These are phyloP conservation scores for Periconia sp. DNA, from an alignment of 2,329 filamentous ascomycete genomes.

Conservation along the genomic window DNA sequence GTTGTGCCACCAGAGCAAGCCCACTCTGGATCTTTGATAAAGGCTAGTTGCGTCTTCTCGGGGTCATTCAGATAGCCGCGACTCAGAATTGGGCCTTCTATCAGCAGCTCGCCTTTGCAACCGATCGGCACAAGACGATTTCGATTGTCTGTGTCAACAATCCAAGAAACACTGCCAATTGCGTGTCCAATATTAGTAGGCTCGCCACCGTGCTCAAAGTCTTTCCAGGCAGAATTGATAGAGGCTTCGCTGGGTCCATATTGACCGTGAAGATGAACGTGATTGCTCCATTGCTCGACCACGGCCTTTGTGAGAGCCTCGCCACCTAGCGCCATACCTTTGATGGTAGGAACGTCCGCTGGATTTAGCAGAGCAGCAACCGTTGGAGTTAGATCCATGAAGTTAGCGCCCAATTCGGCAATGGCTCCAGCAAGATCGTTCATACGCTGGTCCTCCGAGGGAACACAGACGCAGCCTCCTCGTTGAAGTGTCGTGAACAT, in stretches of 20 bases:
- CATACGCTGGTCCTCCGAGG: conserved; percentile 61
- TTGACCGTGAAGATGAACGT: conserved; percentile 32
- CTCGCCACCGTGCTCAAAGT: conserved; percentile 37
- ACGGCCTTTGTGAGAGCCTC: conserved; percentile 48
- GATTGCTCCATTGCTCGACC: conserved; percentile 32
- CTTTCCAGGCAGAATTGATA: conserved; percentile 39
- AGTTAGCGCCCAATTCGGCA: conserved; percentile 32
- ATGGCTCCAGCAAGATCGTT: conserved; percentile 57
- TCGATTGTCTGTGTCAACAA: conserved; percentile 39
- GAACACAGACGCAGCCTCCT: conserved; percentile 61
- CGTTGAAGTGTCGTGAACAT: conserved; percentile 61
- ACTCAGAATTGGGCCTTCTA: conserved; percentile 43
- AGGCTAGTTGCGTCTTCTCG: conserved; percentile 36
- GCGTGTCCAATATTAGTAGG: conserved; percentile 41
- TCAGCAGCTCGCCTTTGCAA: conserved; percentile 40
- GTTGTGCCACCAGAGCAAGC: conserved; percentile 15
- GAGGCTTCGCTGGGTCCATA: conserved; percentile 42
- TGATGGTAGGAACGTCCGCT: conserved; percentile 52
- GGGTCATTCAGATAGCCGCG: conserved; percentile 42
- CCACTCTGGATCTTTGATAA: conserved; percentile 39
- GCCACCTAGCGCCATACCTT: conserved; percentile 51
- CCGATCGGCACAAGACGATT: conserved; percentile 41
- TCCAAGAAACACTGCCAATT: conserved; percentile 38
- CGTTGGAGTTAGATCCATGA: conserved; percentile 62
- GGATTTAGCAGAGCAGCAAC: conserved; percentile 59